phyloP scores from a whole-genome alignment of 2,329 filamentous ascomycete genomes.

The Immersiporthe knoxdaviesiana region DNA sequence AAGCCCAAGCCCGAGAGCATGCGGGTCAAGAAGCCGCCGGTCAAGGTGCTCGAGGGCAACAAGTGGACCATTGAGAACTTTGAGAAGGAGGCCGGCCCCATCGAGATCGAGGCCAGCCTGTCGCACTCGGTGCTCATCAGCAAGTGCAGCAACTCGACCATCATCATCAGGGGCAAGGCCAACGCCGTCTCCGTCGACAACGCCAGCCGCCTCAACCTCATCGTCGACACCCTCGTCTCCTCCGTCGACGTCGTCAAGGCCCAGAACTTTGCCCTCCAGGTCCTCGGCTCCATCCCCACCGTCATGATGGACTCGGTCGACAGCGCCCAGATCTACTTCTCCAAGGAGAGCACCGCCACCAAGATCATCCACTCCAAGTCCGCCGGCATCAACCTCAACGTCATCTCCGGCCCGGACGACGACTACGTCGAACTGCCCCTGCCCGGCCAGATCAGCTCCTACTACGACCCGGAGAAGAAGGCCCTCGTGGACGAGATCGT shows the following conservation, averaged over 20 bases:
- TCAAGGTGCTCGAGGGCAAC: constrained; percentile 80
- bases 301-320: constrained; percentile 93
- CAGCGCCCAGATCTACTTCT: constrained; percentile 82
- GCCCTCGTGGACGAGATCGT: constrained; percentile 91
- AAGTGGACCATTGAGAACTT: constrained; percentile 98
- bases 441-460: constrained; percentile 85
- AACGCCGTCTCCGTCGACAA: constrained; percentile 98
- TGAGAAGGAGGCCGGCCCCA: constrained; percentile 71
- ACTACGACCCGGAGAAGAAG: constrained; percentile 70
- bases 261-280: constrained; percentile 90
- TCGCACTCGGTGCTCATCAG: constrained; percentile 91
- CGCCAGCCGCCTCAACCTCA: constrained; percentile 78
- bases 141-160: constrained; percentile 86
- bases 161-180: constrained; percentile 89
- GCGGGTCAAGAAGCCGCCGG: constrained; percentile 79
- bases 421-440: constrained; percentile 88
- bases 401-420: constrained; percentile 70
- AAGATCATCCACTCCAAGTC: constrained; percentile 92
- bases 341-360: constrained; percentile 74
- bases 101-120: constrained; percentile 81
- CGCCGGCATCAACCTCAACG: constrained; percentile 82
- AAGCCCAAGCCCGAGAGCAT: constrained; percentile 86
- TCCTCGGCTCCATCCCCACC: constrained; percentile 83
- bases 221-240: constrained; percentile 87
- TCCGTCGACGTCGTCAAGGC: constrained; percentile 96